phyloP scores from a whole-genome alignment of 306 rosid genomes.

The Casuarina equisetifolia region DNA sequence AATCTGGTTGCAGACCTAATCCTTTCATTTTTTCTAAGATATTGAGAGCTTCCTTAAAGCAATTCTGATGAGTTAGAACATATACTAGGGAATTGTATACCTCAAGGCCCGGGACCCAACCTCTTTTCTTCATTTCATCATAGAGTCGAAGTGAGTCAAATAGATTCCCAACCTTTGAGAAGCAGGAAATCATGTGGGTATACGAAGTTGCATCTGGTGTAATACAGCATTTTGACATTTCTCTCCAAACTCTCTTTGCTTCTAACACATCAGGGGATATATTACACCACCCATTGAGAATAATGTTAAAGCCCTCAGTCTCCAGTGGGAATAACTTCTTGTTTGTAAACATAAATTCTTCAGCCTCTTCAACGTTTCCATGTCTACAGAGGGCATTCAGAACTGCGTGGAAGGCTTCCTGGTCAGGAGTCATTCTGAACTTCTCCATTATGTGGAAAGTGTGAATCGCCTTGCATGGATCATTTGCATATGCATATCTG shows the following conservation, averaged over 20 bases:
- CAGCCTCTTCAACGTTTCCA: slow-evolving; percentile 83
- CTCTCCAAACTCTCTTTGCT: slow-evolving; percentile 94
- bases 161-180: slow-evolving; percentile 77
- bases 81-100: slow-evolving; percentile 72
- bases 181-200: slow-evolving; percentile 80
- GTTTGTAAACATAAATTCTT: slow-evolving; percentile 78
- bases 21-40: slow-evolving; percentile 61
- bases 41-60: slow-evolving; percentile 80
- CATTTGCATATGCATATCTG: slow-evolving; percentile 75
- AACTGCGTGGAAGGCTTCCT: slow-evolving; percentile 56
- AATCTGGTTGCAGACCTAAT: slow-evolving; percentile 68
- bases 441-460: slow-evolving; percentile 82
- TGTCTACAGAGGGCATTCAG: slow-evolving; percentile 66
- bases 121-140: slow-evolving; percentile 83
- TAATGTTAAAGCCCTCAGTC: slow-evolving; percentile 63
- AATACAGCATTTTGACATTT: slow-evolving; percentile 68
- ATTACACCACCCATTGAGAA: slow-evolving; percentile 89
- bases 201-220: slow-evolving; percentile 76
- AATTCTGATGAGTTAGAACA: slow-evolving; percentile 62
- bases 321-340: slow-evolving; percentile 80
- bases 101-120: slow-evolving; percentile 53
- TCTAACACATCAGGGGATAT: slow-evolving; percentile 54
- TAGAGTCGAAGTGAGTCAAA: slow-evolving; percentile 86
- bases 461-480: slow-evolving; percentile 51
- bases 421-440: slow-evolving; percentile 72